These are phyloP conservation scores for Candida sonorensis DNA, from an alignment of 805 yeast genomes.

Conservation along the genomic window DNA sequence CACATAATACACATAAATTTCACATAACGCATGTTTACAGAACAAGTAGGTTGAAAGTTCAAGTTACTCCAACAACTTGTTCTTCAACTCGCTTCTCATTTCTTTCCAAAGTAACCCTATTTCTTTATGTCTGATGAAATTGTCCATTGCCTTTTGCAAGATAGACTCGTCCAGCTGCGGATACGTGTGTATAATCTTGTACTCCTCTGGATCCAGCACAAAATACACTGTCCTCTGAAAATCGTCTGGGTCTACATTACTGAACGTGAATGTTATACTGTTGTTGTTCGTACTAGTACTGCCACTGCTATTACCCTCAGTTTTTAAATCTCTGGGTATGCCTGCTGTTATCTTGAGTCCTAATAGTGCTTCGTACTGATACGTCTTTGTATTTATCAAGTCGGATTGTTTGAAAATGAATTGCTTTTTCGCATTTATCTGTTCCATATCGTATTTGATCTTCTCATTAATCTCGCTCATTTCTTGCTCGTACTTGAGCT, in stretches of 20 bases:
- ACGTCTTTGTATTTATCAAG: constrained; percentile 34
- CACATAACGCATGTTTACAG: no score
- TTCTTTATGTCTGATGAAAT: constrained; percentile 23
- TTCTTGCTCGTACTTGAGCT: constrained; percentile 20
- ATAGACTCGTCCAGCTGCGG: constrained; percentile 27
- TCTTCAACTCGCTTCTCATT: constrained; percentile 22
- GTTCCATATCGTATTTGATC: constrained; percentile 16
- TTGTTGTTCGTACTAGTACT: constrained; percentile 15
- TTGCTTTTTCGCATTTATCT: constrained; percentile 22
- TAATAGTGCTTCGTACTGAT: constrained; percentile 37
- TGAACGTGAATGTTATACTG: constrained; percentile 34
- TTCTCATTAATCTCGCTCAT: constrained; percentile 23
- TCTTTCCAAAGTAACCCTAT: constrained; percentile 28
- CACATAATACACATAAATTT: neutral
- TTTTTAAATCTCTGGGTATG: no score
- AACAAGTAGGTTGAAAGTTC: no score
- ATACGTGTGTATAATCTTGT: constrained; percentile 26
- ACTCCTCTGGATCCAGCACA: constrained; percentile 33
- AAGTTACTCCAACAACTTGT: constrained; percentile 4
- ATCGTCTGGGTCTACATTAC: constrained; percentile 40
- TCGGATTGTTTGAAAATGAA: constrained; percentile 31
- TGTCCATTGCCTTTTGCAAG: constrained; percentile 10
- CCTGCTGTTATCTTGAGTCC: constrained; percentile 40
- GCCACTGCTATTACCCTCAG: constrained; percentile 11
- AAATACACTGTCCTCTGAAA: constrained; percentile 37